These are phyloP conservation scores for Hymenoscyphus linearis DNA, from an alignment of 2,329 filamentous ascomycete species.

Conservation along the genomic window DNA sequence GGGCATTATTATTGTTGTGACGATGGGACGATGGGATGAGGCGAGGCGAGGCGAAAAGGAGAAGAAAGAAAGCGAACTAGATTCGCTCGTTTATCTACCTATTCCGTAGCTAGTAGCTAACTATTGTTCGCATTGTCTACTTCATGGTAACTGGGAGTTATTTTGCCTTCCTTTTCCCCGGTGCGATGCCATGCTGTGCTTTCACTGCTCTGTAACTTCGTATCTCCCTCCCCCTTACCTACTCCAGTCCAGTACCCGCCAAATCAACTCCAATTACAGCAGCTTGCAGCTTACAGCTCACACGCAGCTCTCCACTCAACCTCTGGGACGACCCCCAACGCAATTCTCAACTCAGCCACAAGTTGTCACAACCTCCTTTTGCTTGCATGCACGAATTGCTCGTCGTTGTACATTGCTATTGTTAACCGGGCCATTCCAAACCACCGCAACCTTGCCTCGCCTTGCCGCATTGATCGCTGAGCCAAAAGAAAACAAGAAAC, in stretches of 20 bases:
- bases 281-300: too few relatives aligned
- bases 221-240: neutral
- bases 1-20: neutral
- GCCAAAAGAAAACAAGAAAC: constrained; percentile 2
- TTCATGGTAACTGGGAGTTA: neutral
- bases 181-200: neutral
- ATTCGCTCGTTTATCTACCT: neutral
- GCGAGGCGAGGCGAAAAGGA: neutral
- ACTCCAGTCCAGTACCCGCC: neutral
- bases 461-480: constrained; percentile 3
- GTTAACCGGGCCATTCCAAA: constrained; percentile 12
- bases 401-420: constrained; percentile 19
- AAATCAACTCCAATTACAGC: neutral
- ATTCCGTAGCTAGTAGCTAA: neutral
- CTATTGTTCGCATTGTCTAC: neutral
- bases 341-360: constrained; percentile 9
- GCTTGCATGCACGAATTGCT: constrained; percentile 6
- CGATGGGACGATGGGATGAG: neutral
- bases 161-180: neutral
- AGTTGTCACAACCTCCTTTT: constrained; percentile 3
- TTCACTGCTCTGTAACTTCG: too few relatives aligned
- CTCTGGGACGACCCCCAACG: constrained; percentile 4
- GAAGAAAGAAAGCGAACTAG: too few relatives aligned
- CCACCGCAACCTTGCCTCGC: neutral
- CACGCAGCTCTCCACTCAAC: neutral